These are phyloP conservation scores for Litchi chinensis DNA, from an alignment of 345 rosid species.

Conservation along the genomic window DNA sequence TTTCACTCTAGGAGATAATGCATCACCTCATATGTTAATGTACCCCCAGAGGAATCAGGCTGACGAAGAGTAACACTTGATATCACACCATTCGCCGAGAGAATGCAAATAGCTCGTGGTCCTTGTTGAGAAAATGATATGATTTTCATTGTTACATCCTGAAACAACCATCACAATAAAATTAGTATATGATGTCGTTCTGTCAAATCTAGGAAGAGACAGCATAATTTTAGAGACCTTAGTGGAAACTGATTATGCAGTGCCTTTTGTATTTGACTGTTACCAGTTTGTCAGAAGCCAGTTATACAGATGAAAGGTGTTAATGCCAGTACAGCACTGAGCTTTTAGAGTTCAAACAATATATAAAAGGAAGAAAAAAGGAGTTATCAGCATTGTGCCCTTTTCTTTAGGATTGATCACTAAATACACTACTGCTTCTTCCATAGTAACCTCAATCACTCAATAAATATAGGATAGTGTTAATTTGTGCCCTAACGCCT, in stretches of 20 bases:
- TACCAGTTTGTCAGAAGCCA: background rate
- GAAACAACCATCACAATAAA: constrained; percentile 20
- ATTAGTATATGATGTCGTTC: background rate
- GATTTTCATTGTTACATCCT: constrained; percentile 97
- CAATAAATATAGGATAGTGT: background rate
- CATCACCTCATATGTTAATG: constrained; percentile 92
- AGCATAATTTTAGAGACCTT: background rate
- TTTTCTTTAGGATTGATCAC: background rate
- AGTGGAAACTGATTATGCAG: background rate
- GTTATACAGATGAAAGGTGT: background rate
- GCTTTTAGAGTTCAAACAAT: background rate
- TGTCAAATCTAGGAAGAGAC: background rate
- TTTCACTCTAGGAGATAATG: background rate
- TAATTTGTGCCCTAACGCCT: too few species aligned
- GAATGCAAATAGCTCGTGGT: constrained; percentile 90
- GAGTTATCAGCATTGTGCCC: background rate
- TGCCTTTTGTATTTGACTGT: background rate
- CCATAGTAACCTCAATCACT: background rate
- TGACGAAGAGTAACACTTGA: constrained; percentile 97
- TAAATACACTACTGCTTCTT: background rate
- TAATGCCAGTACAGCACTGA: background rate
- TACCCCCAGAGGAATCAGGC: constrained; percentile 98
- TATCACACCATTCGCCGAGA: constrained; percentile 90
- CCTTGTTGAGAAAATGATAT: constrained; percentile 99
- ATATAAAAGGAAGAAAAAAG: background rate